Conservation (phyloP, 441 rosid genomes). For the Populus hybrid region DNA sequence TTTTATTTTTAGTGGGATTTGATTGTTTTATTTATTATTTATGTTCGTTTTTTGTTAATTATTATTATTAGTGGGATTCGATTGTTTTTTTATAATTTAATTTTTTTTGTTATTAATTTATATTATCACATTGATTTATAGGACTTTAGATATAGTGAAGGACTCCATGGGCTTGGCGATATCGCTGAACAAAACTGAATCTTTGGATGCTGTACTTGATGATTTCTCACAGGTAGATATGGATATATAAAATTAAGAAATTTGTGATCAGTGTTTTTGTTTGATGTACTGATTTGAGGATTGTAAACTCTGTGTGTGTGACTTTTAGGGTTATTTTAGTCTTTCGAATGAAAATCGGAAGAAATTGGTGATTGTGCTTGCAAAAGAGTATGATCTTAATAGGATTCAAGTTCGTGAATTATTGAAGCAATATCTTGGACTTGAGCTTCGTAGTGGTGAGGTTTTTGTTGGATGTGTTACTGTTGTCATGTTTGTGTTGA, state of each 20-base stretch:
- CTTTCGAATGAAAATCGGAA: conserved; percentile 59
- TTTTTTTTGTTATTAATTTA: conserved; percentile 1
- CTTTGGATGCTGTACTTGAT: conserved; percentile 60
- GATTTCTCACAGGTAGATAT: conserved; percentile 64
- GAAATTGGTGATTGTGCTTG: conserved; percentile 56
- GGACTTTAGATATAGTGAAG: conserved; percentile 65
- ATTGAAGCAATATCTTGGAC: conserved; percentile 77
- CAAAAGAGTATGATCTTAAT: conserved; percentile 81
- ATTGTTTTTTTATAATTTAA: neutral
- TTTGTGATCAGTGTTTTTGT: neutral
- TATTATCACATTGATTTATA: conserved; percentile 6
- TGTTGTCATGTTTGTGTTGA: neutral
- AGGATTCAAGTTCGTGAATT: conserved; percentile 68
- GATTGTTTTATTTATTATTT: no score
- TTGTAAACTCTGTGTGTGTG: neutral
- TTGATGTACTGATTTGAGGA: neutral
- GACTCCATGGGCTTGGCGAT: conserved; percentile 84
- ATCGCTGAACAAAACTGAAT: conserved; percentile 67
- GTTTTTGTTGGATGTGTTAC: neutral
- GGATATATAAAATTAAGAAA: neutral
- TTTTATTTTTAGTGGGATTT: no score
- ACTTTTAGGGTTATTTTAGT: conserved; percentile 61
- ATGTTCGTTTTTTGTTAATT: no score
- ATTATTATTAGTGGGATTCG: no score
- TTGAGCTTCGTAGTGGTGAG: conserved; percentile 53